Evolutionary conservation across 192 early-diverging fungal genomes (phyloP).

Genomic region (Linnemannia exigua): DNA sequence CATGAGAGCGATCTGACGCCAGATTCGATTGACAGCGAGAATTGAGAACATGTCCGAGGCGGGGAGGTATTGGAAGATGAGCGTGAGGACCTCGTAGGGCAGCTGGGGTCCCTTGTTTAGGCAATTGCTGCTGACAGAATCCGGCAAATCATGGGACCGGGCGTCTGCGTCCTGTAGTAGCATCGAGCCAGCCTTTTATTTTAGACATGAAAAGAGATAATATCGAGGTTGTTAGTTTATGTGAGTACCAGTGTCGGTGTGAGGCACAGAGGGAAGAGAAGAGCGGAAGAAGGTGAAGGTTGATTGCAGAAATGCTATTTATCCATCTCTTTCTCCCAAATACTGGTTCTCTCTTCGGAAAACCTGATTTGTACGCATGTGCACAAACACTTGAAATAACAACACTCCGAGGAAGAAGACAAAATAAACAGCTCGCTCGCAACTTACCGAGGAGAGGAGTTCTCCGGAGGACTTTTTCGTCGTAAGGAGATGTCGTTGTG

Average conservation of each 20-base stretch:
- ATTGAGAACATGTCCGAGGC: constrained; percentile 49
- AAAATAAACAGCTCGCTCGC: too few relatives aligned
- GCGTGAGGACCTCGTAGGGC: constrained; percentile 39
- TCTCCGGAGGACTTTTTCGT: neutral
- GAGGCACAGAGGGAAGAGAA: neutral
- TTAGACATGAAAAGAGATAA: neutral
- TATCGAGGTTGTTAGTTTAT: neutral
- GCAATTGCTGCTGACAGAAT: neutral
- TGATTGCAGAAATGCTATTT: neutral
- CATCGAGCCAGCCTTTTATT: neutral
- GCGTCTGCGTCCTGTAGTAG: neutral
- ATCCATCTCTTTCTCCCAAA: neutral
- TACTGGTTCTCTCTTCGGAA: neutral
- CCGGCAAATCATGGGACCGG: constrained; percentile 12
- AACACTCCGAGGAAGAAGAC: neutral
- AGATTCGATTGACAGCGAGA: constrained; percentile 38
- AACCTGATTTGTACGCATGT: neutral
- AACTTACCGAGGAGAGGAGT: neutral
- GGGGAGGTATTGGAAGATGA: constrained; percentile 43
- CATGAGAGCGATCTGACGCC: constrained; percentile 43
- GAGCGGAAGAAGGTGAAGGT: neutral
- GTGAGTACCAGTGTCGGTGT: neutral
- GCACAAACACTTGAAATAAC: neutral
- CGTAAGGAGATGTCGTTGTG: neutral
- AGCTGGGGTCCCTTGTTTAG: constrained; percentile 18